Evolutionary conservation across 306 rosid species (phyloP), one percentile per base, ranked within the genome.

Genomic region (Fragaria ananassa): DNA sequence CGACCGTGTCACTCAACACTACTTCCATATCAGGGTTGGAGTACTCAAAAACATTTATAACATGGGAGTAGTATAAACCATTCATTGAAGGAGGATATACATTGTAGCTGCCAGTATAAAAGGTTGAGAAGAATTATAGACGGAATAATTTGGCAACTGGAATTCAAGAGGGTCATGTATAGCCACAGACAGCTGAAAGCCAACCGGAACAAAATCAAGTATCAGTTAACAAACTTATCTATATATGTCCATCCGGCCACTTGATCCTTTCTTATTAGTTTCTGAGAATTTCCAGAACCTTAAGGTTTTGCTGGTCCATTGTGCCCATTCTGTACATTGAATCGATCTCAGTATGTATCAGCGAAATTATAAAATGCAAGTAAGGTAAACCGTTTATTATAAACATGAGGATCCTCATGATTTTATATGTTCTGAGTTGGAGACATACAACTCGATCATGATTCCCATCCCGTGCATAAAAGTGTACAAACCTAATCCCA

Each of bases 381-480:
- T 10, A 34, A 63, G 6, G 45, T 17, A 10, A 25, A 56, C 31
- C 12, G 11, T 56, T 56, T 56, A 15, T 31, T 14, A 13, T 29
- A 62, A 31, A 6, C 41, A 15, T 31, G 23, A 10, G 70, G 17
- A 31, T 31, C 35, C 35, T 3, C 35, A 3, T 31, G 0, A 34
- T 31, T 31, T 34, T 63, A 17, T 63, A 63, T 34, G 68, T 63
- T 63, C 19, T 10, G 31, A 19, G 49, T 19, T 5, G 23, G n/a
- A 62, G 10, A 57, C 23, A 61, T 27, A 29, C 13, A 4, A 4
- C 8, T 41, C 44, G 41, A 37, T 25, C 65, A 58, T 58, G 65
- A 60, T 27, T 27, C 67, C 10, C 65, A 60, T 61, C n/a, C 39
- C 67, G 67, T 29, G 67, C n/a, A 61, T 31, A 61, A 31, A 60